Evolutionary conservation across 345 rosid genomes (phyloP).

Genomic region (Salix purpurea): DNA sequence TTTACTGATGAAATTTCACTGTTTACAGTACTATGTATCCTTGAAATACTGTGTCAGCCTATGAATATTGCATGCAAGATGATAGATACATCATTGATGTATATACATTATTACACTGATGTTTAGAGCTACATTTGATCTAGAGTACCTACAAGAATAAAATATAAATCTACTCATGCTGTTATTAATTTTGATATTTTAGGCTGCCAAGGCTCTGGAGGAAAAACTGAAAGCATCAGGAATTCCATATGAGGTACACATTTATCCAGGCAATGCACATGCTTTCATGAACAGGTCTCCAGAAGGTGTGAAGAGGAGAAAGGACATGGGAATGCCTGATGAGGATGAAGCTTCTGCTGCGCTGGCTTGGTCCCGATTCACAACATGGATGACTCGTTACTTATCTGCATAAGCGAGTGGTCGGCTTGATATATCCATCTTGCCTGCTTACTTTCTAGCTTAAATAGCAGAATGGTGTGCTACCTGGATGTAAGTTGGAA

Average conservation of each 20-base stretch:
- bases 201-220: conserved; percentile 87
- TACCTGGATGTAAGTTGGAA: background rate
- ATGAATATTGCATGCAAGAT: background rate
- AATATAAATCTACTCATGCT: background rate
- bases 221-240: conserved; percentile 79
- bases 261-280: conserved; percentile 67
- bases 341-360: conserved; percentile 75
- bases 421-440: background rate
- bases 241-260: conserved; percentile 68
- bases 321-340: conserved; percentile 77
- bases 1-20: background rate
- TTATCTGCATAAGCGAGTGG: conserved; percentile 16
- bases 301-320: conserved; percentile 75
- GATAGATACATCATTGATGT: background rate
- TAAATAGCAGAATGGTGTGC: background rate
- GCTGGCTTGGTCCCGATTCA: conserved; percentile 90
- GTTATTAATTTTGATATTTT: background rate
- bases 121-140: background rate
- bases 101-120: no score
- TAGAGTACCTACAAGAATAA: background rate
- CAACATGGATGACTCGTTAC: conserved; percentile 72
- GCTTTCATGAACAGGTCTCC: conserved; percentile 83
- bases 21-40: background rate
- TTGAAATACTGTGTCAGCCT: background rate
- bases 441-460: background rate